A percentile compares a stretch with the other conserved stretches of the same genome.
These are phyloP conservation scores for Paraconiothyrium brasiliense DNA, from an alignment of 2,329 filamentous ascomycete genomes.

Conservation along the genomic window DNA sequence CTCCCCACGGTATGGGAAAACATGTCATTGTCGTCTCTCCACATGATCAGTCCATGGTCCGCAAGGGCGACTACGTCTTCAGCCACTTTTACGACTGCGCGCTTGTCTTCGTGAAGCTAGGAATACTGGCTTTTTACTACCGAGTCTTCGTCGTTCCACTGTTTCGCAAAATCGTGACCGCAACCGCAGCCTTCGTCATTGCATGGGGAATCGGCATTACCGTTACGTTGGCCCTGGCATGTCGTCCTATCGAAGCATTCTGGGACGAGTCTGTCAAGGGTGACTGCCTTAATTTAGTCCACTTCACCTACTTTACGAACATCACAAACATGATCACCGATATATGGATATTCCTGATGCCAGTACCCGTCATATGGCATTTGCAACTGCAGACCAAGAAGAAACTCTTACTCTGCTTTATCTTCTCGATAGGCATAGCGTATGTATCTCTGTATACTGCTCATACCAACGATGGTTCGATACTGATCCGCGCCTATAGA, in stretches of 20 bases:
- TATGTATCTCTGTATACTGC: constrained; percentile 22
- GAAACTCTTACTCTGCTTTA: constrained; percentile 42
- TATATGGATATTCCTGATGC: constrained; percentile 47
- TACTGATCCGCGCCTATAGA: constrained; percentile 20
- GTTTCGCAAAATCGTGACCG: constrained; percentile 41
- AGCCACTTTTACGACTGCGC: constrained; percentile 44
- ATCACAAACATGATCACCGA: constrained; percentile 46
- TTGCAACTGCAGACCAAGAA: constrained; percentile 45
- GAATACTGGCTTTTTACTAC: constrained; percentile 47
- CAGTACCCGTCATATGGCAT: constrained; percentile 46
- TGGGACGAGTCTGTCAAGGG: constrained; percentile 41
- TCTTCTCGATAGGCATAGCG: constrained; percentile 47
- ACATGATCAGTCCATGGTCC: constrained; percentile 41
- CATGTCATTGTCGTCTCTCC: constrained; percentile 41
- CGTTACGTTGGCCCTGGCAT: constrained; percentile 39
- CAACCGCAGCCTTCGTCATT: constrained; percentile 38
- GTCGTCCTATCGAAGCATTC: constrained; percentile 40
- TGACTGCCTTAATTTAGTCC: constrained; percentile 39
- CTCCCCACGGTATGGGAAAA: constrained; percentile 45
- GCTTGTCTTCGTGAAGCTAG: constrained; percentile 36
- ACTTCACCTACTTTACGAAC: constrained; percentile 47
- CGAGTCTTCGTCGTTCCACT: constrained; percentile 42
- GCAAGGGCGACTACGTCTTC: constrained; percentile 47
- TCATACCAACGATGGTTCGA: constrained; percentile 2
- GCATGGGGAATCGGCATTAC: constrained; percentile 47